Conservation (phyloP, 352 stramenopile genomes). For the Globisporangium okanoganense region DNA sequence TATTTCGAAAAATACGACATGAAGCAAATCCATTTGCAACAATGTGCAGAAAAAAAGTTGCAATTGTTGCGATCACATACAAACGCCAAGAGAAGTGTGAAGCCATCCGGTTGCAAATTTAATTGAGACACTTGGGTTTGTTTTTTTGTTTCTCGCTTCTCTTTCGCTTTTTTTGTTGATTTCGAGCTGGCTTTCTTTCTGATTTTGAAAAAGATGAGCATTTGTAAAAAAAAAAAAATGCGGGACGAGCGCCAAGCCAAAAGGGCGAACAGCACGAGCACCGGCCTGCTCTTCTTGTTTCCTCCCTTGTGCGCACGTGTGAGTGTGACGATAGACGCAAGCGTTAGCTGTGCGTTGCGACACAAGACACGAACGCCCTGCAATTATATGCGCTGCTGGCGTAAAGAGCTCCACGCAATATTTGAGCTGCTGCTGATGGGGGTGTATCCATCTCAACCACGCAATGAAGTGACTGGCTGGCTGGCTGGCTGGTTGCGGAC, state of each 20-base stretch:
- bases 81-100: not conserved
- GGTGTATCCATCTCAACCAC: not conserved
- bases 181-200: slow-evolving; percentile 9
- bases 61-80: not conserved
- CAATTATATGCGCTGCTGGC: too few species aligned
- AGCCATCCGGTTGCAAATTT: not conserved
- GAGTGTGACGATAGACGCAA: not conserved
- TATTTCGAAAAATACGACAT: not conserved
- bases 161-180: not conserved
- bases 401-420: too few species aligned
- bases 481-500: not conserved
- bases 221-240: not conserved
- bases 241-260: not conserved
- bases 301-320: not conserved
- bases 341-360: not conserved
- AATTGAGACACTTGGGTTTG: slow-evolving; percentile 9
- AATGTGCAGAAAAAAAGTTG: not conserved
- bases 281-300: not conserved
- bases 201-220: not conserved
- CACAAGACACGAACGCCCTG: not conserved
- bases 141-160: slow-evolving; percentile 1
- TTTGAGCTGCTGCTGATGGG: too few species aligned
- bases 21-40: not conserved
- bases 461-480: not conserved
- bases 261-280: not conserved